These are phyloP conservation scores for Monosporascus sp. DNA, from an alignment of 2,329 filamentous ascomycete species.

Conservation along the genomic window DNA sequence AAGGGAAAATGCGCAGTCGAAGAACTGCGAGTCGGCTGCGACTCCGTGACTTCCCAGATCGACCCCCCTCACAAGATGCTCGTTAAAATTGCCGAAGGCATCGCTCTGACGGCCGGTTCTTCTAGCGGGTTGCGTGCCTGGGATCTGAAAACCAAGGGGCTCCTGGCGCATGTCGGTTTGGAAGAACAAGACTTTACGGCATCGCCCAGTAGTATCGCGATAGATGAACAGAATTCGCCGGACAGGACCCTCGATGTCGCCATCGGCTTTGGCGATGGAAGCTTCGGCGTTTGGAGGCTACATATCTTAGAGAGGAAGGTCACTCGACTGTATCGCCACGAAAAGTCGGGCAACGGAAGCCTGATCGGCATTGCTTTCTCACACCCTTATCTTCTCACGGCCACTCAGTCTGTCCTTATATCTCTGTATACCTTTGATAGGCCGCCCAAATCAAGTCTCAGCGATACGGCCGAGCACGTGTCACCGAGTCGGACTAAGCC, in stretches of 20 bases:
- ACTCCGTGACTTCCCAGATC: conserved; percentile 7
- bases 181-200: conserved; percentile 14
- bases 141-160: conserved; percentile 59
- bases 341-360: conserved; percentile 56
- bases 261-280: conserved; percentile 67
- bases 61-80: conserved; percentile 54
- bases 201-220: conserved; percentile 57
- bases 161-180: conserved; percentile 48
- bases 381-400: conserved; percentile 72
- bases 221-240: conserved; percentile 48
- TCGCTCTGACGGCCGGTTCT: conserved; percentile 71
- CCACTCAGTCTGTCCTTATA: conserved; percentile 67
- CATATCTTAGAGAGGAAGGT: conserved; percentile 40
- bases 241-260: conserved; percentile 51
- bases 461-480: too few relatives aligned
- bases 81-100: conserved; percentile 70
- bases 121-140: conserved; percentile 70
- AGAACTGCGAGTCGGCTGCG: conserved; percentile 52
- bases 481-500: too few relatives aligned
- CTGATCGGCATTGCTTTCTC: conserved; percentile 67
- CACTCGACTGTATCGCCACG: conserved; percentile 49
- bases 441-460: conserved; percentile 5
- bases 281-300: conserved; percentile 65
- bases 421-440: conserved; percentile 66
- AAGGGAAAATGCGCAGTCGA: conserved; percentile 74